A percentile compares a stretch with the other conserved stretches of the same genome.
These are phyloP conservation scores for Melaleuca quinquenervia DNA, from an alignment of 345 rosid species.

Conservation along the genomic window DNA sequence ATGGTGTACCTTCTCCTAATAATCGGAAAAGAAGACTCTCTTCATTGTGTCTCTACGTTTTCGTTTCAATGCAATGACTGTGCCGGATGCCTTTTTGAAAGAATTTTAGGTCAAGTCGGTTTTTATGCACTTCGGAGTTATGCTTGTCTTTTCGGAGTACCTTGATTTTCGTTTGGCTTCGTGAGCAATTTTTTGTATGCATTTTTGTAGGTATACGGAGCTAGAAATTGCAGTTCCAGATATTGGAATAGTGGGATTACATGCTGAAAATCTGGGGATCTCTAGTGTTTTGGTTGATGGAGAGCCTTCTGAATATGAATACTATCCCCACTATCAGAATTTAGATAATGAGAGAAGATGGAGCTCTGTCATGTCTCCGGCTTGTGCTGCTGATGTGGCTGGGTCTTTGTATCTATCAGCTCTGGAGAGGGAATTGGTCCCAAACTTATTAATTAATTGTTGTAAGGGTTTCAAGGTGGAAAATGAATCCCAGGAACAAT, in stretches of 20 bases:
- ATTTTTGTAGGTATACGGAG: conserved; percentile 58
- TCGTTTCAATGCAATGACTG: not conserved
- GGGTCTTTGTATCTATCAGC: conserved; percentile 51
- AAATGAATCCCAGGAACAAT: conserved; percentile 40
- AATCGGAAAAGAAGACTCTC: not conserved
- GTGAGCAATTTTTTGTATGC: not conserved
- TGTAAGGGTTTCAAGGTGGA: conserved; percentile 73
- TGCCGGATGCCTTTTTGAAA: not conserved
- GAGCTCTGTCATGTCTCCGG: conserved; percentile 40
- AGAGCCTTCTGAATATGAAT: conserved; percentile 79
- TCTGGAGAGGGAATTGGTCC: conserved; percentile 53
- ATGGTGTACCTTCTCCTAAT: not conserved
- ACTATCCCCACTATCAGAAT: conserved; percentile 49
- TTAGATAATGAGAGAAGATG: conserved; percentile 43
- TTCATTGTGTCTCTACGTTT: not conserved
- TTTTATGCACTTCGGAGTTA: not conserved
- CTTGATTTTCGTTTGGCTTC: not conserved
- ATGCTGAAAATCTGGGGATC: conserved; percentile 88
- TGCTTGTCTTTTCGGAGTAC: not conserved
- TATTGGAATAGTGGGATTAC: conserved; percentile 80
- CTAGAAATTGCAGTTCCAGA: conserved; percentile 89
- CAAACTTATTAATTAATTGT: conserved; percentile 82
- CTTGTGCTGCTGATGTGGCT: conserved; percentile 84
- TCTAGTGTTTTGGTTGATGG: conserved; percentile 88
- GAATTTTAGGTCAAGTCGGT: not conserved